Conservation (phyloP, 495 filamentous ascomycete species). For the Aspergillus bridgeri region DNA sequence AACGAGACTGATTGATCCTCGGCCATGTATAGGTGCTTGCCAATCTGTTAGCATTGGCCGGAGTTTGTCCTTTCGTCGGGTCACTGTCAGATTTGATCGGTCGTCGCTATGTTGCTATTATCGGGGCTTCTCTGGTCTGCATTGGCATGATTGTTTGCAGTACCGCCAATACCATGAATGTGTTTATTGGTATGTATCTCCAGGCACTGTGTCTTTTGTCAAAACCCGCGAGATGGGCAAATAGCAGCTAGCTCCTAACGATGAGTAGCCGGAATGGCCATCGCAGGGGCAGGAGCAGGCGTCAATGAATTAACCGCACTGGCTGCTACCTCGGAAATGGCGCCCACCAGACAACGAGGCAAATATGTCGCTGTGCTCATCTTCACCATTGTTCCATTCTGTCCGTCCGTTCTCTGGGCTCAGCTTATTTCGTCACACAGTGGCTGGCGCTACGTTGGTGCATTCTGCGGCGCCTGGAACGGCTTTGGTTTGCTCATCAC, state of each 20-base stretch:
- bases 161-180: slow-evolving; percentile 63
- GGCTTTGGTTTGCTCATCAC: slow-evolving; percentile 60
- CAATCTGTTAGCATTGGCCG: slow-evolving; percentile 63
- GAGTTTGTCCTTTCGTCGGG: slow-evolving; percentile 70
- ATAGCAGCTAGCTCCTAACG: slow-evolving; percentile 20
- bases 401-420: slow-evolving; percentile 64
- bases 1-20: not conserved
- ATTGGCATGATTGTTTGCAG: slow-evolving; percentile 65
- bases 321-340: slow-evolving; percentile 65
- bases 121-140: slow-evolving; percentile 55
- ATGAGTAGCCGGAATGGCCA: slow-evolving; percentile 54
- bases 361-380: slow-evolving; percentile 65
- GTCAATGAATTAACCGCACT: slow-evolving; percentile 67
- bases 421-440: slow-evolving; percentile 61
- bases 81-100: slow-evolving; percentile 67
- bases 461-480: slow-evolving; percentile 59
- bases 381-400: slow-evolving; percentile 66
- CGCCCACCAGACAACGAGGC: slow-evolving; percentile 63
- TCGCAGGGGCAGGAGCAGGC: slow-evolving; percentile 61
- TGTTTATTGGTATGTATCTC: slow-evolving; percentile 57
- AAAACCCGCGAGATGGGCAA: not conserved
- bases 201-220: not conserved
- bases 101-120: slow-evolving; percentile 62
- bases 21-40: slow-evolving; percentile 45
- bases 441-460: slow-evolving; percentile 62